Conservation (phyloP, 2,329 filamentous ascomycete genomes). For the Stemphylium vesicarium region DNA sequence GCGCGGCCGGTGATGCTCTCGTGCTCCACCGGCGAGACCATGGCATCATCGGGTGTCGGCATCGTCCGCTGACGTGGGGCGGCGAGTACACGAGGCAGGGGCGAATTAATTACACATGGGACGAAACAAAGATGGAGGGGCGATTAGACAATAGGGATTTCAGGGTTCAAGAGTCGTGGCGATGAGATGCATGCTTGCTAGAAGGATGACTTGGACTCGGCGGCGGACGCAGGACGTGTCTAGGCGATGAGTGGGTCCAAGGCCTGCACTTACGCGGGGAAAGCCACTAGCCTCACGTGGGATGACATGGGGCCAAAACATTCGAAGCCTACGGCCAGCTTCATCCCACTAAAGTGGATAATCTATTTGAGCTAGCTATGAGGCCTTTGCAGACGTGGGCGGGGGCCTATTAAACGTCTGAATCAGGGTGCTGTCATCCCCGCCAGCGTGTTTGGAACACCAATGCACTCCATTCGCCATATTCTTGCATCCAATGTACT, state of each 20-base stretch:
- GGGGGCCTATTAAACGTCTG: neutral
- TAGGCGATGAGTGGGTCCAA: constrained; percentile 29
- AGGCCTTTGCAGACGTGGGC: neutral
- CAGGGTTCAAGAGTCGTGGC: constrained; percentile 14
- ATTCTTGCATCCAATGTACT: neutral
- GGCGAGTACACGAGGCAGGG: constrained; percentile 36
- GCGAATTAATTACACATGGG: constrained; percentile 26
- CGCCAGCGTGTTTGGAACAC: neutral
- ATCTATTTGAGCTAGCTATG: neutral
- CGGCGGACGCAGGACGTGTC: constrained; percentile 22
- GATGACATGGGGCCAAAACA: constrained; percentile 11
- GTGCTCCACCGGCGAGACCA: constrained; percentile 51
- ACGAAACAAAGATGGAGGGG: constrained; percentile 12
- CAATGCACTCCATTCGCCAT: constrained; percentile 2
- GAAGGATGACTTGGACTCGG: constrained; percentile 24
- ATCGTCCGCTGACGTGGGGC: constrained; percentile 47
- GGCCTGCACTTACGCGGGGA: constrained; percentile 35
- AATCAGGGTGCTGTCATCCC: neutral
- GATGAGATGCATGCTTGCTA: constrained; percentile 13
- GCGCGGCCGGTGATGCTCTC: constrained; percentile 53
- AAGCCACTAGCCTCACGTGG: constrained; percentile 33
- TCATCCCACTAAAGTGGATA: neutral
- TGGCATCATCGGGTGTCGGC: constrained; percentile 57
- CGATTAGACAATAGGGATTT: constrained; percentile 16
- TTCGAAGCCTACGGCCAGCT: neutral